Evolutionary conservation across 163 green algal species (phyloP), one percentile per base, ranked within the genome.

Genomic region (Volvox carteri): DNA sequence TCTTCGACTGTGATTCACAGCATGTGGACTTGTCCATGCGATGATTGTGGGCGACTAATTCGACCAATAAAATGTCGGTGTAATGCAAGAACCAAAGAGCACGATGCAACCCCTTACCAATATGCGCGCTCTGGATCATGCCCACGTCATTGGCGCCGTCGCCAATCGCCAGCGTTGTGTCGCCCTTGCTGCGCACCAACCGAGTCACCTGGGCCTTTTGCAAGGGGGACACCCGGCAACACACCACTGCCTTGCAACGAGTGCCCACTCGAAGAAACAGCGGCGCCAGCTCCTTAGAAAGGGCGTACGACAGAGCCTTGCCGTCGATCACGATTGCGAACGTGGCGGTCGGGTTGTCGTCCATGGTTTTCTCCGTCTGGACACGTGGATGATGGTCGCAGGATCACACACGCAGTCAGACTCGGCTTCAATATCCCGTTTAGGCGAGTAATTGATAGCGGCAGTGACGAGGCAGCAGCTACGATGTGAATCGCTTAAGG

Each of bases 111-210:
- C 44, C 46, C 56, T 94, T 86, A 84, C 96, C 96, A 79, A 98
- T 97, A 92, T 98, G 93, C 16, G 96, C 96, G 52, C 93, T 93
- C 70, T 97, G 95, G 77, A 98, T 98, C 96, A 98, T 98, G 75
- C 95, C 94, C 67, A 98, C 96, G 86, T 98, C 96, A 72, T 98
- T 98, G 14, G 96, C 96, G 56, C 96, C 96, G 78, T 98, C 96
- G 4, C 96, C 96, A 35, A 98, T 98, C 67, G 93, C 96, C 33
- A 98, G 92, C 30, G 95, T 98, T 28, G 92, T 92, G 58, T 94
- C 90, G 1, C 95, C 94, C 23, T 90, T 89, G 44, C 84, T 94
- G 68, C 96, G 97, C 54, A 98, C 96, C 74, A 99, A 91, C 74
- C 70, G 87, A 1, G 96, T 98, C 30, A 98, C 95, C 91, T 96